Evolutionary conservation across 108 stramenopile genomes (phyloP).

Genomic region (Nannochloropsis granulata): DNA sequence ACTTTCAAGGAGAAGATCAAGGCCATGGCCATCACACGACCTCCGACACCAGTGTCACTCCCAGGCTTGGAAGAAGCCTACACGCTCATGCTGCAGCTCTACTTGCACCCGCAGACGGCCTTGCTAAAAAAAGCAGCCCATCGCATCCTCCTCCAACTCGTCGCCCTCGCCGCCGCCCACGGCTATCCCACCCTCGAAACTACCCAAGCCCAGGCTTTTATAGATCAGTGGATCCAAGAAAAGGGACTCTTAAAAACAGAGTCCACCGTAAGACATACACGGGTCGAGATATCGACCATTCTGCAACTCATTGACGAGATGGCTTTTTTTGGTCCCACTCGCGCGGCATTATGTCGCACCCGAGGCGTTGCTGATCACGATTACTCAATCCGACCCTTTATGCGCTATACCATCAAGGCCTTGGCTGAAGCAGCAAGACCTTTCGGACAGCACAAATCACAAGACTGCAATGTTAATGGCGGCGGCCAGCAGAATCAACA

Average conservation of each 20-base stretch:
- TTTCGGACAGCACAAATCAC: too few species aligned
- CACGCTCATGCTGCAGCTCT: background rate
- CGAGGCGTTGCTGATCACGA: background rate
- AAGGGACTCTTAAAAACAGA: background rate
- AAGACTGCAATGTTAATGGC: too few species aligned
- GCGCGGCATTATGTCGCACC: background rate
- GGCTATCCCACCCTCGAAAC: background rate
- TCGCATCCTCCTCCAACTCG: background rate
- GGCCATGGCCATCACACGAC: background rate
- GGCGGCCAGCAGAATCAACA: background rate
- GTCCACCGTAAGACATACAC: background rate
- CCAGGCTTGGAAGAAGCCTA: background rate
- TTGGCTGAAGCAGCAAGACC: background rate
- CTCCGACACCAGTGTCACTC: background rate
- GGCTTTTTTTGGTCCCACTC: background rate
- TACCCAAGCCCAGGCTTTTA: background rate
- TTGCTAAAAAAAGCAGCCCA: background rate
- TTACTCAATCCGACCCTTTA: background rate
- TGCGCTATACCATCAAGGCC: background rate
- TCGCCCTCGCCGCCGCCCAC: background rate
- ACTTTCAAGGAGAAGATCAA: background rate
- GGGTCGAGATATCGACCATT: background rate
- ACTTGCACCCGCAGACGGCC: background rate
- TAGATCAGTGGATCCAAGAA: background rate
- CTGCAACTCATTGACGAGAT: background rate